Percentiles rank a stretch among this genome's conserved stretches.
phyloP scores from a whole-genome alignment of 2,329 filamentous ascomycete genomes.

The Plectosphaerella sp. region DNA sequence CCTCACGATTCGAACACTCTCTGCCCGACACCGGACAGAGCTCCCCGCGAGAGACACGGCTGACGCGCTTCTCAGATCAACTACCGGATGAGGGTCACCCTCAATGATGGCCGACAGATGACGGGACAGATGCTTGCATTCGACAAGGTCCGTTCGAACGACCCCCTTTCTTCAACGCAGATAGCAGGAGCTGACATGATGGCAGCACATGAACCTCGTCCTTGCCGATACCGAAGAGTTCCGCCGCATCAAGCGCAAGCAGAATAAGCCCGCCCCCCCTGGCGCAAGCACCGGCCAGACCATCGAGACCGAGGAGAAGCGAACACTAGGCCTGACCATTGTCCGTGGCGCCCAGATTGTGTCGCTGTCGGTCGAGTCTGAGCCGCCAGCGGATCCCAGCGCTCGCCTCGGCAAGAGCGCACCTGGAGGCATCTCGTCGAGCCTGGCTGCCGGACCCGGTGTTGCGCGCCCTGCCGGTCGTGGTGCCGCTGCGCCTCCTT shows the following conservation, averaged over 20 bases:
- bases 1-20: slow-evolving; percentile 18
- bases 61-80: slow-evolving; percentile 68
- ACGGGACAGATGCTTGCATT: slow-evolving; percentile 98
- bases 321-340: slow-evolving; percentile 92
- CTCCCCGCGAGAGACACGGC: background rate
- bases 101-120: slow-evolving; percentile 94
- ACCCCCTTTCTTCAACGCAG: slow-evolving; percentile 97
- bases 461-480: slow-evolving; percentile 88
- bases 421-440: slow-evolving; percentile 62
- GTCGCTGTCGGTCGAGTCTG: slow-evolving; percentile 90
- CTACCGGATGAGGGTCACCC: slow-evolving; percentile 96
- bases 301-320: slow-evolving; percentile 91
- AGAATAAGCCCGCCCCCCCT: slow-evolving; percentile 65
- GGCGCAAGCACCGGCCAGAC: slow-evolving; percentile 59
- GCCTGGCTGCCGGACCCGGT: slow-evolving; percentile 78
- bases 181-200: slow-evolving; percentile 56
- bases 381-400: slow-evolving; percentile 89
- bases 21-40: background rate
- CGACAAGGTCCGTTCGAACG: slow-evolving; percentile 71
- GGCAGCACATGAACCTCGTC: slow-evolving; percentile 96
- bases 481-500: slow-evolving; percentile 66
- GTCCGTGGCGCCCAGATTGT: slow-evolving; percentile 93
- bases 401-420: slow-evolving; percentile 78
- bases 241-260: slow-evolving; percentile 82
- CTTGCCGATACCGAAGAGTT: slow-evolving; percentile 98